A percentile compares a stretch with the other conserved stretches of the same genome.
Evolutionary conservation across 208 protist genomes (phyloP).

Genomic region (Crithidia bombi): DNA sequence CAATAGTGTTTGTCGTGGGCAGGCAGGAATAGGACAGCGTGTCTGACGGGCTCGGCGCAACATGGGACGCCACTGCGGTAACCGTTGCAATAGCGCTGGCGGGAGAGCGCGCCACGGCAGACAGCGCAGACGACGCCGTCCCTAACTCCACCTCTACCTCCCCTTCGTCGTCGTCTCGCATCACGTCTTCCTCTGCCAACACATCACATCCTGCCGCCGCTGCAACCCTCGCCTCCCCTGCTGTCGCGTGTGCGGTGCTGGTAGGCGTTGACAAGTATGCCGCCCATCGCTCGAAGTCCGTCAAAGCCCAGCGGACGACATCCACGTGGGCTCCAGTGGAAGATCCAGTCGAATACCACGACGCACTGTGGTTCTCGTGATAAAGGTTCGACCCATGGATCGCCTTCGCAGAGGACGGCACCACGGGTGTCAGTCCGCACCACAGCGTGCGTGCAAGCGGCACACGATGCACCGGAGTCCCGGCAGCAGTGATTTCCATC

Average conservation of each 20-base stretch:
- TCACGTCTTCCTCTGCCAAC: not conserved
- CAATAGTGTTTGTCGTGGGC: not conserved
- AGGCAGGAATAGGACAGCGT: not conserved
- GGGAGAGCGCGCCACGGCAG: not conserved
- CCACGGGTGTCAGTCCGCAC: slow-evolving; percentile 20
- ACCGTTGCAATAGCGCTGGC: not conserved
- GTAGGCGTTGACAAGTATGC: not conserved
- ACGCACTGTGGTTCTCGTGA: not conserved
- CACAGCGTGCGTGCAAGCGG: slow-evolving; percentile 20
- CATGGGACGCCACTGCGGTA: not conserved
- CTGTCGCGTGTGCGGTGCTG: not conserved
- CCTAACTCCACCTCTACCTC: not conserved
- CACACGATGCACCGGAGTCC: slow-evolving; percentile 4
- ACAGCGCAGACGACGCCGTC: not conserved
- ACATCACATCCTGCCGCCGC: not conserved
- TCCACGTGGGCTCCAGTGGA: not conserved
- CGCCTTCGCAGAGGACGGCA: not conserved
- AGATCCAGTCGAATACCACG: not conserved
- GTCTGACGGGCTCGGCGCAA: too few species aligned
- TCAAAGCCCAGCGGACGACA: not conserved
- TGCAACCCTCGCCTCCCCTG: not conserved
- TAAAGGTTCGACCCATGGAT: too few species aligned
- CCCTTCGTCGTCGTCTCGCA: not conserved
- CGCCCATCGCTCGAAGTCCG: slow-evolving; percentile 4
- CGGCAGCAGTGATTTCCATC: not conserved